These are phyloP conservation scores for Colletotrichum tropicicola DNA, from an alignment of 2,329 filamentous ascomycete genomes.

Conservation along the genomic window DNA sequence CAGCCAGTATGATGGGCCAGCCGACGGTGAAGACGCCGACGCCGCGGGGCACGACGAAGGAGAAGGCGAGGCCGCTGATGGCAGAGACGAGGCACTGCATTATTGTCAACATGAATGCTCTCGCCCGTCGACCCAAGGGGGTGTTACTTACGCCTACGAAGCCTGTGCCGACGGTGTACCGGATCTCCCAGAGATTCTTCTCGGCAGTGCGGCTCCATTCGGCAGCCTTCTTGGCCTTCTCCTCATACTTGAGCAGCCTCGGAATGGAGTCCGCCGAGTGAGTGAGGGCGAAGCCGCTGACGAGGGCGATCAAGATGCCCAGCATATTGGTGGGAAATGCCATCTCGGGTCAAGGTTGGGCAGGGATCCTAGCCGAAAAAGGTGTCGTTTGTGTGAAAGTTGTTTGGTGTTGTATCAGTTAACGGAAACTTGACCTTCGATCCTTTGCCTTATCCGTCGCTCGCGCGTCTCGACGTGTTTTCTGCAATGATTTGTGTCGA, in stretches of 20 bases:
- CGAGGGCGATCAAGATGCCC: conserved; percentile 26
- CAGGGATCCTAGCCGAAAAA: not conserved
- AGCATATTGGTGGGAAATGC: conserved; percentile 27
- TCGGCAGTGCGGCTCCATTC: conserved; percentile 39
- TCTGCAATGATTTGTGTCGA: not conserved
- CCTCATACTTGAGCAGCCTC: conserved; percentile 39
- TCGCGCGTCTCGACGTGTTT: not conserved
- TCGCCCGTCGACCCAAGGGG: too few species aligned
- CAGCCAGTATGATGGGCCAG: conserved; percentile 34
- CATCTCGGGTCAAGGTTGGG: conserved; percentile 25
- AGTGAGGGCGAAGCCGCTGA: conserved; percentile 35
- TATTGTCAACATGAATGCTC: not conserved
- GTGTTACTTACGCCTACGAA: conserved; percentile 36
- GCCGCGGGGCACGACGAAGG: conserved; percentile 24
- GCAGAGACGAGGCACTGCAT: conserved; percentile 33
- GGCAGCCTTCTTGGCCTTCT: conserved; percentile 38
- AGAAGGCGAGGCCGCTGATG: conserved; percentile 29
- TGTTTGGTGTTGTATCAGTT: too few species aligned
- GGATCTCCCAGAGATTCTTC: conserved; percentile 37
- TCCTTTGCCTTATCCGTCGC: not conserved
- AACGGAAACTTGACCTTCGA: too few species aligned
- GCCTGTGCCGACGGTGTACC: conserved; percentile 39
- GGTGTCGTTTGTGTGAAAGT: not conserved
- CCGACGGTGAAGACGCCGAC: conserved; percentile 18
- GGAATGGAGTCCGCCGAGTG: conserved; percentile 37